A percentile compares a stretch with the other conserved stretches of the same genome.
Evolutionary conservation across 768 basidiomycete genomes (phyloP).

Genomic region (Xerocomellus chrysenteron): DNA sequence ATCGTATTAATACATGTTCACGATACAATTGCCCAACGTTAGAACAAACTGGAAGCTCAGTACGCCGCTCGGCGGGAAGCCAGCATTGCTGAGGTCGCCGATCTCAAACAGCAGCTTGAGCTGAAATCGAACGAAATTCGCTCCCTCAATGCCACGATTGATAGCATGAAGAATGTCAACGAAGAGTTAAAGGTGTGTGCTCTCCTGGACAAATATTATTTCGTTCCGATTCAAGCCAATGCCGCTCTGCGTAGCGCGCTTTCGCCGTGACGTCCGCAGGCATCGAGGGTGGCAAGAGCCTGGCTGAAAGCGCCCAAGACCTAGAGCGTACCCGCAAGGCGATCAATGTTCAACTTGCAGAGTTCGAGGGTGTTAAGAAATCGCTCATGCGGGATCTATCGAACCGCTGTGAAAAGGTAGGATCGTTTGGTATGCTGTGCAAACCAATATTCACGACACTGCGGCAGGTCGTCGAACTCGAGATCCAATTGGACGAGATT

Average conservation of each 20-base stretch:
- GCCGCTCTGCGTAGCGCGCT: constrained; percentile 65
- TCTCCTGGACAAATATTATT: constrained; percentile 1
- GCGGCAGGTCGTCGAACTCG: constrained; percentile 91
- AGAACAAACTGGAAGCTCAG: constrained; percentile 94
- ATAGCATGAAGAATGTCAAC: constrained; percentile 92
- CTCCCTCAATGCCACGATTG: constrained; percentile 79
- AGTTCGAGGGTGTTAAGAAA: constrained; percentile 99
- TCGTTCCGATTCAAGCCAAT: background rate
- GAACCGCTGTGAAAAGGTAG: constrained; percentile 98
- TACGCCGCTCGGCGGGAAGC: constrained; percentile 92
- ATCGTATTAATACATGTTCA: background rate
- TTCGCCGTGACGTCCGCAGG: constrained; percentile 97
- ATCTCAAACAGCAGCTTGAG: constrained; percentile 90
- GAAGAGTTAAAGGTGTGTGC: constrained; percentile 90
- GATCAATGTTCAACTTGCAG: constrained; percentile 96
- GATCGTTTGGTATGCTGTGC: constrained; percentile 11
- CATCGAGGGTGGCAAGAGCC: constrained; percentile 94
- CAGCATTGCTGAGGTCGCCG: constrained; percentile 76
- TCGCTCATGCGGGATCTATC: constrained; percentile 98
- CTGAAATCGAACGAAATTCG: constrained; percentile 80
- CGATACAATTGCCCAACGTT: constrained; percentile 5
- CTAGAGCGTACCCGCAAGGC: constrained; percentile 95
- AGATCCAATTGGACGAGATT: constrained; percentile 98
- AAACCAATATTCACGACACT: constrained; percentile 11
- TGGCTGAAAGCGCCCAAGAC: constrained; percentile 96